Evolutionary conservation across 2,329 filamentous ascomycete species (phyloP).

Genomic region (Parastagonospora avenae): DNA sequence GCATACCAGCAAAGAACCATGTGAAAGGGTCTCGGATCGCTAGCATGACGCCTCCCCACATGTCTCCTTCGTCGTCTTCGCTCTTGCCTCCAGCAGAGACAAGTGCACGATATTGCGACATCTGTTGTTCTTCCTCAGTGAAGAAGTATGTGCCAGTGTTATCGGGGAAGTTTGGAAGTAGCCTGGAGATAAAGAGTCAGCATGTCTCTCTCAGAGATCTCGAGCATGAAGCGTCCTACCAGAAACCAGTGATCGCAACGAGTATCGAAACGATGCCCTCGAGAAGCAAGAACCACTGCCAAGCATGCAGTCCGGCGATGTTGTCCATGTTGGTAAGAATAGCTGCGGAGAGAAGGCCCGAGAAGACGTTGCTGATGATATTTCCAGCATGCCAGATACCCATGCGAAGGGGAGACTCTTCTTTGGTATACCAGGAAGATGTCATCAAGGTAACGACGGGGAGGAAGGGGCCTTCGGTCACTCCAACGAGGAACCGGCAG

Average conservation of each 20-base stretch:
- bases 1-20: conserved; percentile 48
- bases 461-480: conserved; percentile 48
- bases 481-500: conserved; percentile 47
- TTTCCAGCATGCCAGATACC: conserved; percentile 55
- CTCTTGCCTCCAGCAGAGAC: conserved; percentile 32
- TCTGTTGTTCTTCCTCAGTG: conserved; percentile 18
- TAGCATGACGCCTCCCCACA: conserved; percentile 42
- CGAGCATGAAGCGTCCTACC: conserved; percentile 3
- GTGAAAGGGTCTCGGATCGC: conserved; percentile 47
- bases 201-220: too few species aligned
- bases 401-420: conserved; percentile 52
- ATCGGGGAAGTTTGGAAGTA: conserved; percentile 40
- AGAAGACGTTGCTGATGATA: conserved; percentile 53
- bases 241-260: conserved; percentile 35
- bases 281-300: conserved; percentile 57
- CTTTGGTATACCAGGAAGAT: conserved; percentile 56
- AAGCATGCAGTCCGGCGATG: conserved; percentile 38
- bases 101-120: conserved; percentile 28
- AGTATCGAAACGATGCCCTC: conserved; percentile 51
- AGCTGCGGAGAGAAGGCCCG: conserved; percentile 53
- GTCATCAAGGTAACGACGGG: conserved; percentile 45
- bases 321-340: conserved; percentile 53
- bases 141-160: conserved; percentile 15
- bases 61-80: conserved; percentile 48
- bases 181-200: not conserved